Evolutionary conservation across 768 basidiomycete genomes (phyloP), one percentile per base, ranked within the genome.

Genomic region (Rhodotorula toruloides): DNA sequence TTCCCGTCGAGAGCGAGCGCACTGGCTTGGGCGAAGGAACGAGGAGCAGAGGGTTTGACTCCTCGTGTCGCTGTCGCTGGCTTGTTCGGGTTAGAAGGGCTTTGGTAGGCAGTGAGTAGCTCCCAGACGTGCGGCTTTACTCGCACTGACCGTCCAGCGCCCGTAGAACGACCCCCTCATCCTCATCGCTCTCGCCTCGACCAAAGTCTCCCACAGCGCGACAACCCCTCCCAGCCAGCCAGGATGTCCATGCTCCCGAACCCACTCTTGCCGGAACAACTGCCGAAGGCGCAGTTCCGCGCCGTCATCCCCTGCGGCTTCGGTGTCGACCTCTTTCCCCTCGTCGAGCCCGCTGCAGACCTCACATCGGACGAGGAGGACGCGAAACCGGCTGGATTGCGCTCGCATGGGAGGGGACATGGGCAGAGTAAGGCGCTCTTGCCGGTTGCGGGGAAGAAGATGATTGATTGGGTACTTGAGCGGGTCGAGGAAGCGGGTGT

Each of bases 381-480:
- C 1, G 54, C 46, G 8, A 36, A 27, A 3, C 36, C 46, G 6
- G 39, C 59, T 0, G 58, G 58, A 9, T 9, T 50, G 9, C 10
- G 37, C 10, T 36, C 17, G 12, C 58, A 54, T 27, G 25, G 22
- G 13, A 19, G 46, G 11, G 53, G 57, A 11, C 57, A 54, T 2
- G 70, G 65, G 2, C 71, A 72, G 56, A 63, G 55, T 12, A 72
- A 72, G 54, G 63, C 71, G n/a, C 53, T 68, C 12, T 46, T 72
- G 42, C 71, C 71, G 12, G 71, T 72, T n/a, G 71, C 67, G 5
- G 71, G 71, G 13, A 58, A 40, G 48, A 61, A 56, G 56, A 72
- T 72, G 71, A 50, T 72, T 39, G 71, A 72, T 54, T 72, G 71
- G 71, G 71, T 68, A 11, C 34, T 72, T 29, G 71, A 72, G 25